Base-by-base conservation (phyloP, 371 early-diverging fungal genomes). In the Synchytrium microbalum region DNA sequence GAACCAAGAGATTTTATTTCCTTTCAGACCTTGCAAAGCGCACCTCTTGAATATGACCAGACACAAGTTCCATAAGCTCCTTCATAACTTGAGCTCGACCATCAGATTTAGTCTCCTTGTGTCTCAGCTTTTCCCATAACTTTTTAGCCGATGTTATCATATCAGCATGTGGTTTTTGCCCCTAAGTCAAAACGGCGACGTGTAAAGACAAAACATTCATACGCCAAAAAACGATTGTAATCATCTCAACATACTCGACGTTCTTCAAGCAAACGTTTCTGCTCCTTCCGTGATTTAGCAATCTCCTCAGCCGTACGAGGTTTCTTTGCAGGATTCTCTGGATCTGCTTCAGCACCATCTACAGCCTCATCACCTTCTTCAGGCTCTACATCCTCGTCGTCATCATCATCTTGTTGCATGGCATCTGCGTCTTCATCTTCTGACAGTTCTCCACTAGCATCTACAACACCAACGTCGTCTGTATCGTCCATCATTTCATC, bases 101-200 rank as follows among this genome's bases (percentile, higher is more conserved):
- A 25, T 79, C 81, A 30, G 79, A 74, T 25, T 74, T 75, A 19
- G 89, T 71, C 63, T 88, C 85, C 69, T 88, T 86, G 64, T 82
- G 84, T 57, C 96, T 82, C 54, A 95, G 76, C 62, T 78, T 74
- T 74, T 95, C 96, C 96, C 96, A 96, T 28, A 89, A 72, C 64
- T 82, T 84, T 74, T 93, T 93, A 53, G 87, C 86, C 26, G 84
- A 75, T 5, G 72, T 57, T 64, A 92, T 88, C 66, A 92, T 72
- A 61, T 85, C 86, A 56, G 80, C 74, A 67, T 84, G 82, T 29
- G 88, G 88, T 69, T 90, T 86, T 54, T 84, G 61, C 3, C 10
- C 5, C 46, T 38, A 38, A 38, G 27, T 5, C 19, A 19, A 38
- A 38, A 19, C 46, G 46, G 46, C 5, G 5, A 10, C 5, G 46